phyloP scores from a whole-genome alignment of 2,329 filamentous ascomycete species.

The Stagonosporopsis chrysanthemi region DNA sequence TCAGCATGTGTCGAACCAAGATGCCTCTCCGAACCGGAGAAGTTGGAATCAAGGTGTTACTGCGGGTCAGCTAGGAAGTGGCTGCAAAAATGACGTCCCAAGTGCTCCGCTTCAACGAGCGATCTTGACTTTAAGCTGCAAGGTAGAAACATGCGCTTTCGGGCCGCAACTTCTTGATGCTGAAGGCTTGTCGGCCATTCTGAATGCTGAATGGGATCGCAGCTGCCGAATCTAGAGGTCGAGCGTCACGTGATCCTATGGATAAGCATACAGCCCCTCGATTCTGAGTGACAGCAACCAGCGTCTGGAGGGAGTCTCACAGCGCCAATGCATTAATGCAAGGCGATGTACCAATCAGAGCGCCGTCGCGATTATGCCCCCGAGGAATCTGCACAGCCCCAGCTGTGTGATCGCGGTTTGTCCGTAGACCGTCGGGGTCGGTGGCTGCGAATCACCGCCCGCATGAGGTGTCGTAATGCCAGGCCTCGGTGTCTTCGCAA shows the following conservation, averaged over 20 bases:
- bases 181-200: neutral
- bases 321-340: conserved; percentile 3
- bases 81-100: conserved; percentile 12
- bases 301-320: neutral
- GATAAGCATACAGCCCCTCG: neutral
- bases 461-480: conserved; percentile 30
- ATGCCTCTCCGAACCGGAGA: neutral
- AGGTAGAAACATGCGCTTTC: neutral
- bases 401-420: conserved; percentile 22
- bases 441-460: conserved; percentile 15
- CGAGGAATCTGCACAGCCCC: conserved; percentile 16
- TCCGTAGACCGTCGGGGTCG: conserved; percentile 21
- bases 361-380: neutral
- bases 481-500: conserved; percentile 12
- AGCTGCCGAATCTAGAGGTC: neutral
- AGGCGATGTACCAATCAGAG: conserved; percentile 8
- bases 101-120: conserved; percentile 7
- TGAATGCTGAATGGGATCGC: neutral
- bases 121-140: neutral
- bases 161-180: neutral
- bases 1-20: conserved; percentile 5
- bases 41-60: conserved; percentile 12
- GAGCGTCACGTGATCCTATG: neutral
- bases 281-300: neutral
- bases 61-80: conserved; percentile 8